phyloP scores from a whole-genome alignment of 2,329 filamentous ascomycete species.

The Aspergillus sclerotialis region DNA sequence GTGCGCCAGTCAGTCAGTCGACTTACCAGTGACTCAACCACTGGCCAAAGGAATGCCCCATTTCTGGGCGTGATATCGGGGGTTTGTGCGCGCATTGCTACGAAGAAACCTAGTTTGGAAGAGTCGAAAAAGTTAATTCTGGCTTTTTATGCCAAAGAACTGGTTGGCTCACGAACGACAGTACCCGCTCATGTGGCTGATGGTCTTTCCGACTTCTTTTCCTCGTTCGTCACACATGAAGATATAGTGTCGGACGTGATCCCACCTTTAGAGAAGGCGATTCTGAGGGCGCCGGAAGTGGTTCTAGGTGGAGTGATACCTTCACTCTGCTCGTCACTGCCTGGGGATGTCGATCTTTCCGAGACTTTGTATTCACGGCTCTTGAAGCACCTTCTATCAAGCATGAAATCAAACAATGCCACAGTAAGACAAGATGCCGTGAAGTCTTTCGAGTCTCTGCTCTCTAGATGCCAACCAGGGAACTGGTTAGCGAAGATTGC shows the following conservation, averaged over 20 bases:
- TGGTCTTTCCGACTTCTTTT: constrained; percentile 76
- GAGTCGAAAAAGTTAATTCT: constrained; percentile 65
- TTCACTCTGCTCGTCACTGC: constrained; percentile 64
- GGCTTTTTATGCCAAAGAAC: constrained; percentile 76
- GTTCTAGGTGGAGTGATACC: constrained; percentile 73
- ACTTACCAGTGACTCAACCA: constrained; percentile 61
- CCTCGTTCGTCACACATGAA: constrained; percentile 62
- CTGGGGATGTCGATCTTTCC: constrained; percentile 68
- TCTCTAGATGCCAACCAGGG: constrained; percentile 54
- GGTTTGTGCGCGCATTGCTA: constrained; percentile 66
- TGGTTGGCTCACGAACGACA: constrained; percentile 68
- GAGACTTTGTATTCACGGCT: constrained; percentile 64
- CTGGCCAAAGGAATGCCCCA: constrained; percentile 63
- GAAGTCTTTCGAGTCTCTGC: constrained; percentile 65
- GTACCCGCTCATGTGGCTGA: constrained; percentile 66
- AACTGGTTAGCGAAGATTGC: constrained; percentile 59
- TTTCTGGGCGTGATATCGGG: constrained; percentile 82
- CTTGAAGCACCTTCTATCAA: constrained; percentile 80
- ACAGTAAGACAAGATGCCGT: constrained; percentile 69
- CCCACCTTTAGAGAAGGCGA: constrained; percentile 77
- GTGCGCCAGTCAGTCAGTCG: constrained; percentile 57
- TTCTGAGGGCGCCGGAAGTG: constrained; percentile 84
- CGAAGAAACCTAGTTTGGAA: constrained; percentile 57
- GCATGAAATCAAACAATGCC: constrained; percentile 82
- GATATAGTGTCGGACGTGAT: constrained; percentile 71